Base-by-base conservation (phyloP, 371 early-diverging fungal species). In the Basidiobolus meristosporus region DNA sequence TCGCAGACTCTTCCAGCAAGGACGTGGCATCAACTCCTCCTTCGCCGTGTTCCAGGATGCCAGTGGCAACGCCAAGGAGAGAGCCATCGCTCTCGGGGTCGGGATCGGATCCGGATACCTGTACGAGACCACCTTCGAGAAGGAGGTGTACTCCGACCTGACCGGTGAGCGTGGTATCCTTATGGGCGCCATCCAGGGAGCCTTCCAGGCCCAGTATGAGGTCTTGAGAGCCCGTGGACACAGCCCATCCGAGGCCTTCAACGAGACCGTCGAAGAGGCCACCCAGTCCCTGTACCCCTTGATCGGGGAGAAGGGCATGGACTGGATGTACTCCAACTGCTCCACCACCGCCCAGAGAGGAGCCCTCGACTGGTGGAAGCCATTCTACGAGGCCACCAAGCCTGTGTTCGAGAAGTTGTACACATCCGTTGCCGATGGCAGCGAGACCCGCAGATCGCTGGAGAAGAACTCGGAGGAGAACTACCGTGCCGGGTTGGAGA, bases 181-280 rank as follows among this genome's bases (percentile, higher is more conserved):
- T 56, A 92, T 95, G 96, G 96, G 96, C 57, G 93, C 88, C 56
- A 92, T 95, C 52, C 84, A 90, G 60, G 96, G 96, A 51, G 63
- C 87, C 43, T 95, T 95, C 79, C 72, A 76, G 41, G 96, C 96
- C 37, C 96, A 95, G 60, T 95, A 91, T 64, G 92, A 95, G 46
- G 90, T 92, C 30, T 70, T 95, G 48, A 78, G 93, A 50, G 82
- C 87, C 51, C 77, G 81, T 45, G 95, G 80, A 44, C 96, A 95
- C 77, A 69, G 83, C 29, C 96, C 96, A 41, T 90, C 90, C 22
- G 96, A 95, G 67, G 96, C 96, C 11, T 95, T 90, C 74, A 95
- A 95, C 67, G 96, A 95, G 64, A 95, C 96, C 48, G 96, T 95
- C 50, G 96, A 95, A 69, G 96, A 95, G 63, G 96, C 92, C 41